Base-by-base conservation (phyloP, 2,329 filamentous ascomycete species). In the Aureobasidium pullulans region DNA sequence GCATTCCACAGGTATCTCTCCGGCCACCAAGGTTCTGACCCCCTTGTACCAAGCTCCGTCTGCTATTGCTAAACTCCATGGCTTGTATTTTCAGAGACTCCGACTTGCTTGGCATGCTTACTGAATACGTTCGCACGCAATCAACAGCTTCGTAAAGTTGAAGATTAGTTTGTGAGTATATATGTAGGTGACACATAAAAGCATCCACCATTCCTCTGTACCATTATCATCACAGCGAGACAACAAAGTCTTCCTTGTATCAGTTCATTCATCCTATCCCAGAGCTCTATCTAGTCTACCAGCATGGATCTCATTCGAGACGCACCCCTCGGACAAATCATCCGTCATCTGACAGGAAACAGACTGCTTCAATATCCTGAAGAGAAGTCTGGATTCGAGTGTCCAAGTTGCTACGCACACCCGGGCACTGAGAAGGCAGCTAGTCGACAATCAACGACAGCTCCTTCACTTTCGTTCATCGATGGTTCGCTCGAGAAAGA, bases 341-440 rank as follows among this genome's bases (percentile, higher is more conserved):
- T 79, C n/a, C 73, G 78, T 16, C 73, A 71, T 37, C 57, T 76
- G 15, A 75, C 76, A 3, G 63, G 70, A 1, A 75, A 75, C 47
- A 73, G 73, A 57, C 66, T 74, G 37, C 70, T 80, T 32, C 65
- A 73, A 60, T 81, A 78, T 61, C 71, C 73, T 32, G 78, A 81
- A 68, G 84, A 87, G 63, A 73, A 73, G 61, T 64, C 77, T 23
- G 81, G 74, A 64, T 87, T 85, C 64, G 66, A 77, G 60, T 72
- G 81, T 4, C 83, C 82, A 2, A 62, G 64, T 48, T 65, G 66
- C 32, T 80, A 80, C 62, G 69, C 66, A 7, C 64, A 67, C 1
- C 63, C 67, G 9, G 59, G 60, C 2, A 11, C 9, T 9, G 49
- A 47, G 19, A 49, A 58, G 36, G 3, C 10, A 15, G 6, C 39